Base-by-base conservation (phyloP, 106 monocot species). In the Alisma plantagoaquatica region DNA sequence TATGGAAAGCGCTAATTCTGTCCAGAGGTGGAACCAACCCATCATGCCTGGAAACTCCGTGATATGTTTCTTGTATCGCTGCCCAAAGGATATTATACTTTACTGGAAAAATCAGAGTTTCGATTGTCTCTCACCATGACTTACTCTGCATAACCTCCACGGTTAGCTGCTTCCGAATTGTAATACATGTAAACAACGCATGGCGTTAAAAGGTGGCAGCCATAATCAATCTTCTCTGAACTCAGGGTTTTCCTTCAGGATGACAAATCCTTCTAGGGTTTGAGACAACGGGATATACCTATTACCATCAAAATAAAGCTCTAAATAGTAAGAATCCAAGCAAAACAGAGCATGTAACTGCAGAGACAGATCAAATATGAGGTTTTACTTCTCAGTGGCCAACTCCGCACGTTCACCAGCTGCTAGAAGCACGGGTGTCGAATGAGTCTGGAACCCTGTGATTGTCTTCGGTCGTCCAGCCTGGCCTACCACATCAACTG, bases 361-460 rank as follows among this genome's bases (percentile, higher is more conserved):
- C 27, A 48, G 27, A 48, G 8, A 46, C 3, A 31, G n/a, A 23
- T 16, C 9, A n/a, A 46, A 26, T 9, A 41, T 18, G 27, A 58
- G 32, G 5, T 21, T 2, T 51, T 90, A 98, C 98, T 98, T 98
- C 43, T 98, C 98, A 41, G 98, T 98, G 1, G 98, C 98, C 21
- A 90, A 77, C 60, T 98, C 98, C 50, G 98, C 98, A 38, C 98
- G 59, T 22, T 98, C 90, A n/a, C 98, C 98, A 9, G 98, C 98
- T 26, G 98, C 90, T 15, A 98, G 82, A 29, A 98, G 64, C 0
- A 98, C 98, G 1, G 90, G 98, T 8, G 98, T 98, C 0, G 85
- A 86, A 59, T 90, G 90, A 3, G 98, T 90, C 57, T 98, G 98
- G 68, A 98, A 98, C 10, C 98, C 98, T 4, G 98, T 98, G 14